phyloP scores from a whole-genome alignment of 169 alveolate species.

The Miamiensis avidus region DNA sequence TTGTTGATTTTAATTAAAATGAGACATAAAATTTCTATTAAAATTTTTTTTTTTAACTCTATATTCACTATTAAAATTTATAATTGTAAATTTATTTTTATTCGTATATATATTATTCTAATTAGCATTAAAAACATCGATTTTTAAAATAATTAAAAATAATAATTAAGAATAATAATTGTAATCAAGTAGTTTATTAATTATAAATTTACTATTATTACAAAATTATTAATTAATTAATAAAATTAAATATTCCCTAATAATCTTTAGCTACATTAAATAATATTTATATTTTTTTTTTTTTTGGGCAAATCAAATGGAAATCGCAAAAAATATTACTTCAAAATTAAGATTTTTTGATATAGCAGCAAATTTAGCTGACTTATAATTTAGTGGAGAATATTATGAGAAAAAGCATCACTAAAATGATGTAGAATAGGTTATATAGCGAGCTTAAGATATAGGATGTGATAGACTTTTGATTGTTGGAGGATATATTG shows the following conservation, averaged over 20 bases:
- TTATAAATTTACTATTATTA: too few relatives aligned
- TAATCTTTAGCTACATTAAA: too few relatives aligned
- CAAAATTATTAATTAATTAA: background rate
- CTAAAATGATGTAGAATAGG: constrained; percentile 88
- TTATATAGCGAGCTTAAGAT: constrained; percentile 72
- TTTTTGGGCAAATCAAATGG: background rate
- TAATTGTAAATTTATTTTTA: too few relatives aligned
- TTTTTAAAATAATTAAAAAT: too few relatives aligned
- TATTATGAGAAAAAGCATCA: constrained; percentile 92
- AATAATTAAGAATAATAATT: too few relatives aligned
- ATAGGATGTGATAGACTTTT: constrained; percentile 77
- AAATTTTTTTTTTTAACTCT: too few relatives aligned
- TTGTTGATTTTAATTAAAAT: too few relatives aligned
- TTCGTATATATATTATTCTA: too few relatives aligned
- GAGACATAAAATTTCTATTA: too few relatives aligned
- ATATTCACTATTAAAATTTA: too few relatives aligned
- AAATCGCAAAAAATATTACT: background rate
- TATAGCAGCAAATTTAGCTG: constrained; percentile 97
- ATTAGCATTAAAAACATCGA: too few relatives aligned
- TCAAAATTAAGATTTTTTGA: constrained; percentile 79
- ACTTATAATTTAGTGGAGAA: constrained; percentile 92
- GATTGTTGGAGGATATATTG: constrained; percentile 78
- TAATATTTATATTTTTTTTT: too few relatives aligned
- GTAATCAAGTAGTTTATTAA: background rate
- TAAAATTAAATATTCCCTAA: background rate